A percentile compares a stretch with the other conserved stretches of the same genome.
Evolutionary conservation across 805 yeast species (phyloP).

Genomic region (Hanseniaspora nectarophila): DNA sequence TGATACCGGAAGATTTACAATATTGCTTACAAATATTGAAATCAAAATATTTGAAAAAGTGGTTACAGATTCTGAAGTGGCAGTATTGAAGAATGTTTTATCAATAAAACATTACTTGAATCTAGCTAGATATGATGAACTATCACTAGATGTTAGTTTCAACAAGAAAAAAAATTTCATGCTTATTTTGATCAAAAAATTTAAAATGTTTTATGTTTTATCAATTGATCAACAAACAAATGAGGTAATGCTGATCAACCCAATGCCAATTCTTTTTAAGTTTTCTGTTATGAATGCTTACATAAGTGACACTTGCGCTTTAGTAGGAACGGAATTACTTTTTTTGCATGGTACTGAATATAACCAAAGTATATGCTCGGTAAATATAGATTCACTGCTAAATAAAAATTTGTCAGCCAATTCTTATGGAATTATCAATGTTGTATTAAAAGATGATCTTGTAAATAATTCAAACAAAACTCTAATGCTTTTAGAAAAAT

Average conservation of each 20-base stretch:
- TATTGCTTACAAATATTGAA: slow-evolving; percentile 4
- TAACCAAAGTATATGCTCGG: neutral
- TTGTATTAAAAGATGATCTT: neutral
- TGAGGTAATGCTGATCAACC: neutral
- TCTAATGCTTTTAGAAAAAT: neutral
- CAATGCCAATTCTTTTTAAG: neutral
- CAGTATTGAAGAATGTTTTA: neutral
- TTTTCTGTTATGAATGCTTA: neutral
- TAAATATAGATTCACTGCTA: neutral
- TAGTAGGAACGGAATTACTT: neutral
- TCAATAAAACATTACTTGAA: slow-evolving; percentile 9
- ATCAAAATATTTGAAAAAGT: slow-evolving; percentile 2
- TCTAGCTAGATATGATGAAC: neutral
- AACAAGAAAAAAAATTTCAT: neutral
- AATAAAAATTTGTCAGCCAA: neutral
- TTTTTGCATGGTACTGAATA: neutral
- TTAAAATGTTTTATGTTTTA: slow-evolving; percentile 1
- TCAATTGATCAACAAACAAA: neutral
- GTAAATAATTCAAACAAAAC: neutral
- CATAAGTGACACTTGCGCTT: neutral
- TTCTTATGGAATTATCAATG: neutral
- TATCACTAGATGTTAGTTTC: neutral
- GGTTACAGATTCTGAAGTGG: neutral
- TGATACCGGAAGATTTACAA: neutral
- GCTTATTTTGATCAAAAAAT: neutral